Percentiles rank a stretch among this genome's conserved stretches.
Conservation (phyloP, 2,329 filamentous ascomycete genomes). For the Bipolaris cookei region DNA sequence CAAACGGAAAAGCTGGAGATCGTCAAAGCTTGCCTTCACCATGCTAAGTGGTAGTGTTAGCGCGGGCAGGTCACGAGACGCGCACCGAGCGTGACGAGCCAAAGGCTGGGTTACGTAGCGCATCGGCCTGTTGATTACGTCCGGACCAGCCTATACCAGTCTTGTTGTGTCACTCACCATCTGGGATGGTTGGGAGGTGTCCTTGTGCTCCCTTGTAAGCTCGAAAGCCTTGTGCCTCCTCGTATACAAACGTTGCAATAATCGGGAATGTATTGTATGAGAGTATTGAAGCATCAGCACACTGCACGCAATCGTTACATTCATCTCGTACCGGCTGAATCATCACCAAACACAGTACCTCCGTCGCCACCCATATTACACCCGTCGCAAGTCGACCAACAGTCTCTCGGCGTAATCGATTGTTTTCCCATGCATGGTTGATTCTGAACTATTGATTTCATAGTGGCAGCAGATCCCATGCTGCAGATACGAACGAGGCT, state of each 20-base stretch:
- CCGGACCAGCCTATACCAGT: neutral
- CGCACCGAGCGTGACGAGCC: neutral
- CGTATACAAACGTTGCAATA: too few relatives aligned
- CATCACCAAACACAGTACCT: constrained; percentile 10
- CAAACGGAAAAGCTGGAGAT: neutral
- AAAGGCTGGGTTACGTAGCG: too few relatives aligned
- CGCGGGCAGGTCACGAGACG: neutral
- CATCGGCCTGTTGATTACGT: too few relatives aligned
- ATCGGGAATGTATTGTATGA: neutral
- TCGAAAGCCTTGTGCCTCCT: too few relatives aligned
- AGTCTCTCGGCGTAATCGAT: neutral
- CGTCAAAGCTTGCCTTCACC: neutral
- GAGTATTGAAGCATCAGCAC: constrained; percentile 1
- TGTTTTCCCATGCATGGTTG: constrained; percentile 8
- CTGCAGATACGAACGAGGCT: constrained; percentile 10
- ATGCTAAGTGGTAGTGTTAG: neutral
- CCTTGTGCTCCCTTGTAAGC: neutral
- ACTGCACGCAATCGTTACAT: constrained; percentile 1
- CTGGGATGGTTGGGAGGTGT: neutral
- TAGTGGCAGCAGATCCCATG: constrained; percentile 12
- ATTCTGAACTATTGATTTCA: constrained; percentile 20
- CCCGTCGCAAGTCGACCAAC: neutral
- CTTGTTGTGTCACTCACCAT: constrained; percentile 5
- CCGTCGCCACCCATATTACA: constrained; percentile 24
- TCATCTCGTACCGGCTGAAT: constrained; percentile 14